Conservation (phyloP, 2,329 filamentous ascomycete species). For the Fusarium sacchari region DNA sequence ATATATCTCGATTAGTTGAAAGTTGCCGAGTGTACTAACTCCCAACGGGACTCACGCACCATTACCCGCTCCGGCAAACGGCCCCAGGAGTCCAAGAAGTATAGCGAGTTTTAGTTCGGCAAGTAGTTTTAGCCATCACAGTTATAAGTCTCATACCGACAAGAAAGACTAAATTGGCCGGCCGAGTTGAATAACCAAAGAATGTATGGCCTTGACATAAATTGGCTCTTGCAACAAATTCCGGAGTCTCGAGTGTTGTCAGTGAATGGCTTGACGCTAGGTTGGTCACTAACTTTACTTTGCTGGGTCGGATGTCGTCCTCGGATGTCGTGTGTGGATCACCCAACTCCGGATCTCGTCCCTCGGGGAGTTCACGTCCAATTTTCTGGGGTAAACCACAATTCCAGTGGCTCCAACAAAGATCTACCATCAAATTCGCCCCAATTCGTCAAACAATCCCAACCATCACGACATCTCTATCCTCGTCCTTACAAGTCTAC, state of each 20-base stretch:
- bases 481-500: constrained; percentile 1
- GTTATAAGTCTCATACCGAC: too few relatives aligned
- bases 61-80: neutral
- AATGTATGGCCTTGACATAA: too few relatives aligned
- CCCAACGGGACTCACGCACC: too few relatives aligned
- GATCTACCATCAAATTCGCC: neutral
- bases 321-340: constrained; percentile 3
- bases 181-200: too few relatives aligned
- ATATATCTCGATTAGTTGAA: too few relatives aligned
- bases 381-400: neutral
- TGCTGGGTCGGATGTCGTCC: neutral
- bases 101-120: constrained; percentile 20
- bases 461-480: constrained; percentile 32
- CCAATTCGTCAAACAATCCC: constrained; percentile 26
- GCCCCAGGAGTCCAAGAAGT: neutral
- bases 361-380: neutral
- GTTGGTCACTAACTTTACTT: neutral
- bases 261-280: neutral
- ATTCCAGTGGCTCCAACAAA: too few relatives aligned
- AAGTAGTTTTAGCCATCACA: neutral
- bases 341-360: neutral
- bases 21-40: too few relatives aligned
- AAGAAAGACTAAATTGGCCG: too few relatives aligned
- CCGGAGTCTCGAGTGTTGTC: too few relatives aligned
- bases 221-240: too few relatives aligned